Evolutionary conservation across 164 flowering plant genomes (phyloP).

Genomic region (Stephania cephalantha): DNA sequence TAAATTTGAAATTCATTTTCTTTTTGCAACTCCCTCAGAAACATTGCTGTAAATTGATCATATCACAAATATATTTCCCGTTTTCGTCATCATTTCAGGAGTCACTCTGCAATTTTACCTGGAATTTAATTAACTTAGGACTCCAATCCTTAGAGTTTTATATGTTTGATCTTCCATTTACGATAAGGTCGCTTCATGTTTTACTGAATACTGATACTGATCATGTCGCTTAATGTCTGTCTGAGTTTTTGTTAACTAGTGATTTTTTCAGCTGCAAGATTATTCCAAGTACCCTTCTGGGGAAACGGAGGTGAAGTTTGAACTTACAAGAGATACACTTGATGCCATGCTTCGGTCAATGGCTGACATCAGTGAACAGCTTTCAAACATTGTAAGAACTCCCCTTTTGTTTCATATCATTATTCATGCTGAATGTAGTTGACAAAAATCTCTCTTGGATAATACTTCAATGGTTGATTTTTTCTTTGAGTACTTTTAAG

Average conservation of each 20-base stretch:
- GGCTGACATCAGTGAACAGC: constrained; percentile 39
- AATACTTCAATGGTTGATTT: background rate
- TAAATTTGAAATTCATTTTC: background rate
- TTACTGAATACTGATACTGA: too few species aligned
- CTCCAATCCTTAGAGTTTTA: too few species aligned
- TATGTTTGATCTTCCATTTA: too few species aligned
- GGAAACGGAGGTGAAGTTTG: constrained; percentile 42
- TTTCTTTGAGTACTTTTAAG: background rate
- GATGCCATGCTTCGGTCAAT: constrained; percentile 49
- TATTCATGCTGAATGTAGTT: too few species aligned
- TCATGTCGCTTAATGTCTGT: background rate
- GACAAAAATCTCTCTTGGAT: too few species aligned
- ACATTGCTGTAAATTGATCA: too few species aligned
- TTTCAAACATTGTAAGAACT: constrained; percentile 29
- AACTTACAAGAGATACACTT: constrained; percentile 37
- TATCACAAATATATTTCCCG: too few species aligned
- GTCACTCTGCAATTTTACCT: too few species aligned
- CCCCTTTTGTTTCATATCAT: background rate
- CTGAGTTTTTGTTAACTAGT: background rate
- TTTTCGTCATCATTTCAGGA: too few species aligned
- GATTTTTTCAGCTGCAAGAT: constrained; percentile 36
- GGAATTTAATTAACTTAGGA: too few species aligned
- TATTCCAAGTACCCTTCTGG: constrained; percentile 29
- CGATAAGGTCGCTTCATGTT: too few species aligned
- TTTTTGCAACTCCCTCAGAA: background rate